A percentile compares a stretch with the other conserved stretches of the same genome.
Evolutionary conservation across 306 rosid genomes (phyloP).

Genomic region (Medicago lupulina): DNA sequence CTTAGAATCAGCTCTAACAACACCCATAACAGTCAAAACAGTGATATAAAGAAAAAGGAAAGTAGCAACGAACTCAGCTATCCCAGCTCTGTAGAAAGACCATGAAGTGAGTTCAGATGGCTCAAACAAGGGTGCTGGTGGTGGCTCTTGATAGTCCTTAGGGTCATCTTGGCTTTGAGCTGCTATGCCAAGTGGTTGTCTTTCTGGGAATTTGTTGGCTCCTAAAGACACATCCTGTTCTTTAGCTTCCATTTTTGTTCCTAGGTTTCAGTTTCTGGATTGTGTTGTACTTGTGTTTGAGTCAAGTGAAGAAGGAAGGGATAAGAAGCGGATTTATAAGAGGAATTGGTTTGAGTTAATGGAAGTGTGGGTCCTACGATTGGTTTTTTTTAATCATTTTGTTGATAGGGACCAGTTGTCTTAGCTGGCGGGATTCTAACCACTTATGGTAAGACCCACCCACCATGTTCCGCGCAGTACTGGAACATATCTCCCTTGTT

Average conservation of each 20-base stretch:
- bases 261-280: too few relatives aligned
- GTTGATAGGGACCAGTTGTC: slow-evolving; percentile 25
- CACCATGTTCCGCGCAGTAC: slow-evolving; percentile 55
- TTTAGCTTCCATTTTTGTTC: slow-evolving; percentile 44
- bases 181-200: slow-evolving; percentile 57
- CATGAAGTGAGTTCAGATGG: slow-evolving; percentile 50
- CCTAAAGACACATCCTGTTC: slow-evolving; percentile 60
- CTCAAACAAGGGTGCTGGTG: slow-evolving; percentile 58
- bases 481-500: too few relatives aligned
- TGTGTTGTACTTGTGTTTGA: background rate
- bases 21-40: slow-evolving; percentile 57
- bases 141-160: slow-evolving; percentile 60
- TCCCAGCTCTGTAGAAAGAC: slow-evolving; percentile 60
- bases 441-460: slow-evolving; percentile 40
- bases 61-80: slow-evolving; percentile 60
- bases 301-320: slow-evolving; percentile 4
- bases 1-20: background rate
- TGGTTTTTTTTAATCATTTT: slow-evolving; percentile 32
- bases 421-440: slow-evolving; percentile 44
- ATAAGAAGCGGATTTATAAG: slow-evolving; percentile 51
- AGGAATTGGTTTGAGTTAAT: slow-evolving; percentile 15
- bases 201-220: slow-evolving; percentile 60
- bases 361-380: slow-evolving; percentile 35
- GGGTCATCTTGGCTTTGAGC: slow-evolving; percentile 59
- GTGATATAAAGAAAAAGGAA: slow-evolving; percentile 59